Base-by-base conservation (phyloP, 2,329 filamentous ascomycete genomes). In the Macroventuria anomochaeta region DNA sequence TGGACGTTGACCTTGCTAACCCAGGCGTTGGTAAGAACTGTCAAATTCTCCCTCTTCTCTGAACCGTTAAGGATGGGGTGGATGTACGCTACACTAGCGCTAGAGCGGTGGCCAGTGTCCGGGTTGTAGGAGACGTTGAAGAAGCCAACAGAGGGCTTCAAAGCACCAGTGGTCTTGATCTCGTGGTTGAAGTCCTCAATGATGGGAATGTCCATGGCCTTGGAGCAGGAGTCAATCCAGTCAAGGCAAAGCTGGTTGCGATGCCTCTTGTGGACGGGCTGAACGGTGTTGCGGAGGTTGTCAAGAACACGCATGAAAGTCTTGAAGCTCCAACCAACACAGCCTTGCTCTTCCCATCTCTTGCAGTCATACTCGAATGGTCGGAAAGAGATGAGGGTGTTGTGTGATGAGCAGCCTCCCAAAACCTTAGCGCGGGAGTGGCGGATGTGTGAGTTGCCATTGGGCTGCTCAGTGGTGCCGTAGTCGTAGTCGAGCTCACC, bases 101-200 rank as follows among this genome's bases (percentile, higher is more conserved):
- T 93, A 79, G 89, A 93, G 59, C 92, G 86, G 65, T 85, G 85
- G 69, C 91, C 90, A 68, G 91, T 88, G 68, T 96, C 91, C 2
- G 92, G 92, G 79, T 96, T 96, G 79, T 96, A 96, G 31, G 90
- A 88, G 63, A 96, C 87, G 61, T 88, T 92, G 81, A 96, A 93
- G 82, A 96, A 96, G 50, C 92, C 92, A 23, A 95, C 89, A 41
- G 89, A 89, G 67, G 89, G 81, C 61, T 85, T 87, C 61, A 96
- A 78, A 37, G 86, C 81, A 51, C 92, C 92, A 43, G 82, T 88
- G 60, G 84, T 80, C 57, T 83, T 83, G 73, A 96, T 96, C 73
- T 93, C 85, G 67, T 87, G 81, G 81, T 96, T 96, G 83, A 96
- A 96, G 79, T 96, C 90, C 61, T 86, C 80, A 63, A 95, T 85